Base-by-base conservation (phyloP, 495 filamentous ascomycete species). In the Trichoderma asperelloides region DNA sequence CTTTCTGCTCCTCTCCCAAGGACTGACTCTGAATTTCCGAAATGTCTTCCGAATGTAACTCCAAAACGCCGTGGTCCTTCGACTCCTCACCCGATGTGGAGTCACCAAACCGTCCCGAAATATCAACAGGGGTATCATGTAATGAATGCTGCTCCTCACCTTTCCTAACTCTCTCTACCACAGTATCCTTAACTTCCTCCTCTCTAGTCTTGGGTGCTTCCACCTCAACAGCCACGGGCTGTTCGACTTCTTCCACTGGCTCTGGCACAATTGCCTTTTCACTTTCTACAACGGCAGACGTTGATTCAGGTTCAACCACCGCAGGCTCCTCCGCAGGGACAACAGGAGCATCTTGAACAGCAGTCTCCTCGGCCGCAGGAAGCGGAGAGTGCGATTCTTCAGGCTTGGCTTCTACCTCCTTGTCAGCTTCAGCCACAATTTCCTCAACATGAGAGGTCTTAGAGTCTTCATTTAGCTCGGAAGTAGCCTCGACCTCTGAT, bases 111-210 rank as follows among this genome's bases (percentile, higher is more conserved):
- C 67, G 66, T 72, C 68, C 63, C 64, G 60, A 68, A 62, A 67
- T 4, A 62, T 69, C 68, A 30, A 60, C 65, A 70, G 63, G 66
- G 69, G 70, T 69, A 71, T 72, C 67, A 67, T 43, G 66, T 70
- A 65, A 68, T 68, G 67, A 66, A 51, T 40, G 65, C 40, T 70
- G 66, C 25, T 70, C 69, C 74, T 75, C 72, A 74, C 71, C 74
- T 74, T 70, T 71, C 27, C 67, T 67, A 33, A 47, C 70, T 66
- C 47, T 74, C 62, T 64, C 67, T 47, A 65, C 66, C 16, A 68
- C 30, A 60, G 66, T 74, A 57, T 69, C 68, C 62, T 72, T 70
- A 45, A 65, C 66, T 67, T 64, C 66, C 33, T 70, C 65, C 63
- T 63, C 40, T 16, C 28, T 51, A 15, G 7, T n/a, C n/a, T 39